phyloP scores from a whole-genome alignment of 2,329 filamentous ascomycete species.

The Trichophyton mentagrophytes region DNA sequence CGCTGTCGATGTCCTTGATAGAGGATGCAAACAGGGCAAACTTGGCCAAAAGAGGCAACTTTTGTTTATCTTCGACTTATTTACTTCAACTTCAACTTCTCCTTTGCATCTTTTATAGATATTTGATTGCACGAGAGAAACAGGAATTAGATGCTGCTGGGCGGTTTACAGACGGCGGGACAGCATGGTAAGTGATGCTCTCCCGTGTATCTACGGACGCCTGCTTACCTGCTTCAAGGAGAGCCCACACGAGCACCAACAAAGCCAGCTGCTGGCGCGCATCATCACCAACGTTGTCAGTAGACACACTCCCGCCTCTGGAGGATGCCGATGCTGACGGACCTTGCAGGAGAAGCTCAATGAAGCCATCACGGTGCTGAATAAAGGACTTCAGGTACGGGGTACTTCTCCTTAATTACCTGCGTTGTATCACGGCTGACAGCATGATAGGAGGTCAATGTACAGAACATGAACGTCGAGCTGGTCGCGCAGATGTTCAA shows the following conservation, averaged over 20 bases:
- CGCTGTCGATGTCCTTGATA: no score
- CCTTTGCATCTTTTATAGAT: background rate
- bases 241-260: conserved; percentile 94
- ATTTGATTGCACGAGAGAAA: no score
- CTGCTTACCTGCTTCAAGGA: conserved; percentile 43
- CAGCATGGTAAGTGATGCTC: background rate
- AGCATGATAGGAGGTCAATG: conserved; percentile 69
- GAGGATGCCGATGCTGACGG: conserved; percentile 4
- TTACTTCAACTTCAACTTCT: background rate
- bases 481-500: conserved; percentile 99
- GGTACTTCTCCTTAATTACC: conserved; percentile 23
- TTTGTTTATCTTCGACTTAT: no score
- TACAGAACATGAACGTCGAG: conserved; percentile 98
- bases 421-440: background rate
- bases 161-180: background rate
- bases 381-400: conserved; percentile 65
- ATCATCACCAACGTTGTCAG: conserved; percentile 93
- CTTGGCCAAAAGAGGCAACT: background rate
- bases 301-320: conserved; percentile 26
- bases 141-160: no score
- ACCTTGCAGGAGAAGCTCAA: conserved; percentile 78
- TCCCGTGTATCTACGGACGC: background rate
- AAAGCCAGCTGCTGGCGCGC: conserved; percentile 80
- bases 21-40: background rate
- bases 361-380: conserved; percentile 82